Evolutionary conservation across 2,329 filamentous ascomycete genomes (phyloP).

Genomic region (Colletotrichum limetticola): DNA sequence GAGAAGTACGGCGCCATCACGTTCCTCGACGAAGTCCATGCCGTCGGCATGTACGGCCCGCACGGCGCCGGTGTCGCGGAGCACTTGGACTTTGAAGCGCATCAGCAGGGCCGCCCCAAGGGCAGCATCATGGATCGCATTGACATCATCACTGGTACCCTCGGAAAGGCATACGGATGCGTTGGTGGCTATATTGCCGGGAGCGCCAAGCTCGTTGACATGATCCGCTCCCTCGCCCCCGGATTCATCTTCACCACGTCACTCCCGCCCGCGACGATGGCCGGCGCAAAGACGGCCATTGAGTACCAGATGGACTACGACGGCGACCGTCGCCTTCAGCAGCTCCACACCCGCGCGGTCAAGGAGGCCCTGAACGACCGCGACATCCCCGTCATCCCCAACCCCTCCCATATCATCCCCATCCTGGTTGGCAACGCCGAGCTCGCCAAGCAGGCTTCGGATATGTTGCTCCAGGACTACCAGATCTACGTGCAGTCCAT

Average conservation of each 20-base stretch:
- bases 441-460: conserved; percentile 89
- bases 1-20: conserved; percentile 98
- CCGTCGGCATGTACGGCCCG: conserved; percentile 98
- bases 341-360: conserved; percentile 94
- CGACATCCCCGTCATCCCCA: conserved; percentile 96
- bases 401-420: conserved; percentile 96
- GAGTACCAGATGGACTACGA: conserved; percentile 90
- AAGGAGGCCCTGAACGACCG: conserved; percentile 83
- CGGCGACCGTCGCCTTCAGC: conserved; percentile 90
- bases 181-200: conserved; percentile 98
- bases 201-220: conserved; percentile 86
- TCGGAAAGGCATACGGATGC: conserved; percentile 97
- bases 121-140: conserved; percentile 95
- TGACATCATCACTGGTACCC: conserved; percentile 96
- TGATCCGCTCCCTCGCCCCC: conserved; percentile 91
- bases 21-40: conserved; percentile 98
- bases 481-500: conserved; percentile 98
- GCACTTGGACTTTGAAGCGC: conserved; percentile 93
- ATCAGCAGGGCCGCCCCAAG: conserved; percentile 76
- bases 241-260: conserved; percentile 99
- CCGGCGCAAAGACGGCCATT: conserved; percentile 89
- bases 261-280: conserved; percentile 95
- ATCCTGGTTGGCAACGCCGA: conserved; percentile 94
- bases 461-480: conserved; percentile 90
- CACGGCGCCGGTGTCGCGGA: conserved; percentile 95